Evolutionary conservation across 2,329 filamentous ascomycete genomes (phyloP).

Genomic region (Mycocentrospora acerina): DNA sequence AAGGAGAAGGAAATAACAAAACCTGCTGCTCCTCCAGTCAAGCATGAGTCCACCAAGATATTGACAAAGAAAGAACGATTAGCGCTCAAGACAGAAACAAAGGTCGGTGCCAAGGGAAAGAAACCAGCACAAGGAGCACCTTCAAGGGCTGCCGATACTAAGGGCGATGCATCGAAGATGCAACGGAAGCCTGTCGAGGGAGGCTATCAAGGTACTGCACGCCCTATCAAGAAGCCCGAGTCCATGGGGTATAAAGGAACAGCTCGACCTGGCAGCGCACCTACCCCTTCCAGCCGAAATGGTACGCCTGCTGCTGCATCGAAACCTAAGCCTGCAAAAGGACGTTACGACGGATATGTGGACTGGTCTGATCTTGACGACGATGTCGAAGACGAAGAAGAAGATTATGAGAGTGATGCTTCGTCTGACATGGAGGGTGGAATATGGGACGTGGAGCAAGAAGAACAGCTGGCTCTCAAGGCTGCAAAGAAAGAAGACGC

Average conservation of each 20-base stretch:
- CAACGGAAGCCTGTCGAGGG: conserved; percentile 43
- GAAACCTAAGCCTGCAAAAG: conserved; percentile 32
- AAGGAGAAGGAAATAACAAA: conserved; percentile 57
- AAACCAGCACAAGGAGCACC: conserved; percentile 21
- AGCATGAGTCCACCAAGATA: conserved; percentile 72
- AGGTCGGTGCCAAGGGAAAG: conserved; percentile 38
- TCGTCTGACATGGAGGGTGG: conserved; percentile 81
- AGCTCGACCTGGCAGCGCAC: conserved; percentile 26
- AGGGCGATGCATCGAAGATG: conserved; percentile 29
- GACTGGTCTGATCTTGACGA: conserved; percentile 42
- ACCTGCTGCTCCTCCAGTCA: conserved; percentile 64
- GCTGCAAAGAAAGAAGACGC: conserved; percentile 69
- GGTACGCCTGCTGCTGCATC: conserved; percentile 29
- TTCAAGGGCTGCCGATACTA: conserved; percentile 18
- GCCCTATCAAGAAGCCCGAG: conserved; percentile 39
- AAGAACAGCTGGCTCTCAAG: conserved; percentile 65
- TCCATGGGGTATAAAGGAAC: conserved; percentile 43
- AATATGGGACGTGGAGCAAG: conserved; percentile 69
- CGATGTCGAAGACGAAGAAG: conserved; percentile 59
- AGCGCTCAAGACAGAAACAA: conserved; percentile 48
- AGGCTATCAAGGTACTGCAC: conserved; percentile 53
- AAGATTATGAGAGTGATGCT: conserved; percentile 64
- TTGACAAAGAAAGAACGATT: conserved; percentile 58
- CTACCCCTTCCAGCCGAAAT: conserved; percentile 26
- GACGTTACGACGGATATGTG: conserved; percentile 42